Conservation (phyloP, 2,329 filamentous ascomycete genomes). For the Colletotrichum somersetense region DNA sequence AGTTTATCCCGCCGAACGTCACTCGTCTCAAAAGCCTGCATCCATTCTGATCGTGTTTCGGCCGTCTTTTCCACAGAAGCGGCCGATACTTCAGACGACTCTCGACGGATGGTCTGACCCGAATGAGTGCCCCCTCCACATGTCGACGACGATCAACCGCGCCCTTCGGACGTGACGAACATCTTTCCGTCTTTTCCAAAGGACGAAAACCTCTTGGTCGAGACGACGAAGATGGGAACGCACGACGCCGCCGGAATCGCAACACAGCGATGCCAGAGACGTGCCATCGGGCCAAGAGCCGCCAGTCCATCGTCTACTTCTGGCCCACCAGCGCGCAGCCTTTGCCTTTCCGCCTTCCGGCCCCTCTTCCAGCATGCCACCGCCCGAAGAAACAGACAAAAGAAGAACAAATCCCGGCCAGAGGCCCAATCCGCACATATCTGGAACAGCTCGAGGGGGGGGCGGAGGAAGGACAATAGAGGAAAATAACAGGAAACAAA, state of each 20-base stretch:
- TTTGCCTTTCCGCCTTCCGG: too few relatives aligned
- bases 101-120: not conserved
- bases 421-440: not conserved
- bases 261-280: conserved; percentile 25
- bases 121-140: not conserved
- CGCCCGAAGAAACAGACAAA: not conserved
- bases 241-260: conserved; percentile 5
- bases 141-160: conserved; percentile 4
- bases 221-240: conserved; percentile 10
- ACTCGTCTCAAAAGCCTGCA: conserved; percentile 10
- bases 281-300: conserved; percentile 1
- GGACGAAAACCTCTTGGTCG: not conserved
- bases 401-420: not conserved
- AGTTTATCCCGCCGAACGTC: conserved; percentile 16
- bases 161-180: not conserved
- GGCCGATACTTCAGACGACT: conserved; percentile 21
- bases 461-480: too few relatives aligned
- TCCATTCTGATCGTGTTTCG: not conserved
- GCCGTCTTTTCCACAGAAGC: not conserved
- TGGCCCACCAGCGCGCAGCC: conserved; percentile 20
- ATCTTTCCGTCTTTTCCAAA: not conserved
- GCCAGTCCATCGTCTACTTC: conserved; percentile 16
- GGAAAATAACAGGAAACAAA: not conserved
- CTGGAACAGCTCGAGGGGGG: not conserved
- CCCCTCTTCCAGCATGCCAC: conserved; percentile 7